Evolutionary conservation across 1,284 basidiomycete species (phyloP), one percentile per base, ranked within the genome.

Genomic region (Cutaneotrichosporon sp.): DNA sequence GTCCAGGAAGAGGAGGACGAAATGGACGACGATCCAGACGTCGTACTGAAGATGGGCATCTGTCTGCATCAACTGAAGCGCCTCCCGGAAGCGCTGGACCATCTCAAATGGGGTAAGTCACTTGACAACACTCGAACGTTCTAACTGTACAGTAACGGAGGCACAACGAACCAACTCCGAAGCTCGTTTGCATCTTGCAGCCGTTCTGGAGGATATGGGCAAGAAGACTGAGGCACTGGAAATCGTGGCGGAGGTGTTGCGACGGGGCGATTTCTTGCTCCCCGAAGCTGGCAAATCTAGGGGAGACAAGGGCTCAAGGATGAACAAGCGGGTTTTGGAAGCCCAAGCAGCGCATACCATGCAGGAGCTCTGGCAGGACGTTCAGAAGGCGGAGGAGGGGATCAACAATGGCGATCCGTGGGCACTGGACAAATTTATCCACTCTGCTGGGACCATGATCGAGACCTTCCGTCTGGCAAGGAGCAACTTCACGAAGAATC

Each of bases 401-500:
- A 67, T 75, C 22, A 67, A 66, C 17, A 52, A 57, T 2, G 75
- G 75, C 9, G 70, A 78, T 9, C 63, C 63, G 7, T 68, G 67
- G 10, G 75, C 78, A 8, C 63, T 77, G 39, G 70, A 74, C 31
- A 71, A 77, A 41, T 97, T 92, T 87, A 77, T 96, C 56, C 71
- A 86, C 25, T 84, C 90, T 62, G 90, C 91, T 0, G 87, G 88
- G 61, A 87, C 84, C 54, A 78, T 97, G 45, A 80, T 96, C 14
- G 90, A 96, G 60, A 85, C 84, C 64, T 97, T 92, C 75, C 79
- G 92, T 43, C 84, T 90, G 75, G 92, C 90, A 10, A 81, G 85
- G 61, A 83, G 84, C 55, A 71, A 97, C 59, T 97, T 94, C 66
- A 79, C 85, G 57, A 84, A 85, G 8, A 84, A 84, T 35, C 75